Percentiles rank a stretch among this genome's conserved stretches.
phyloP scores from a whole-genome alignment of 129 eudicot genomes.

The Saposhnikovia divaricata region DNA sequence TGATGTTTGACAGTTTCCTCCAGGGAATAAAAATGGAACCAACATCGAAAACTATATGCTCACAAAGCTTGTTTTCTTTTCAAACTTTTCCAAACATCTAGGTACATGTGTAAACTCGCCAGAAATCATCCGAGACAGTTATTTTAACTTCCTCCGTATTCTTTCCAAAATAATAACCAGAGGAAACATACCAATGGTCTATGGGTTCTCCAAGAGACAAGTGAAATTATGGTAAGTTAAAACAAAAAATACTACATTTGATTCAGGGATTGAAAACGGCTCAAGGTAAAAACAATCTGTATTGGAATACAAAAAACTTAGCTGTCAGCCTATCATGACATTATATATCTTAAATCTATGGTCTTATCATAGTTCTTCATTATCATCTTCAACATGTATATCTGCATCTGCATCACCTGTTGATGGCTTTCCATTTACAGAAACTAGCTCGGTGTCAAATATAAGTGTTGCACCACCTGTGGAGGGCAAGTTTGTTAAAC shows the following conservation, averaged over 20 bases:
- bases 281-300: not conserved
- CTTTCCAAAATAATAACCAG: not conserved
- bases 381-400: constrained; percentile 7
- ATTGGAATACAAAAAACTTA: constrained; percentile 6
- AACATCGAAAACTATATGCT: no score
- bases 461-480: constrained; percentile 95
- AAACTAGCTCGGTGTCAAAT: constrained; percentile 89
- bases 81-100: no score
- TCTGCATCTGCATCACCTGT: constrained; percentile 25
- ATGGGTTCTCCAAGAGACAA: not conserved
- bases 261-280: no score
- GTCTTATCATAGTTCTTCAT: constrained; percentile 34
- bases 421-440: constrained; percentile 69
- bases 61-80: no score
- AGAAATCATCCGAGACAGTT: no score
- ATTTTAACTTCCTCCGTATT: no score
- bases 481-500: not conserved
- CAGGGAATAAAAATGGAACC: no score
- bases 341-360: constrained; percentile 6
- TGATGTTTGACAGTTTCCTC: no score
- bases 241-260: not conserved
- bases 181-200: not conserved
- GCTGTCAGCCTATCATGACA: constrained; percentile 17
- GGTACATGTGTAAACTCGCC: no score
- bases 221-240: not conserved